Conservation (phyloP, 805 yeast species). For the Priceomyces carsonii region DNA sequence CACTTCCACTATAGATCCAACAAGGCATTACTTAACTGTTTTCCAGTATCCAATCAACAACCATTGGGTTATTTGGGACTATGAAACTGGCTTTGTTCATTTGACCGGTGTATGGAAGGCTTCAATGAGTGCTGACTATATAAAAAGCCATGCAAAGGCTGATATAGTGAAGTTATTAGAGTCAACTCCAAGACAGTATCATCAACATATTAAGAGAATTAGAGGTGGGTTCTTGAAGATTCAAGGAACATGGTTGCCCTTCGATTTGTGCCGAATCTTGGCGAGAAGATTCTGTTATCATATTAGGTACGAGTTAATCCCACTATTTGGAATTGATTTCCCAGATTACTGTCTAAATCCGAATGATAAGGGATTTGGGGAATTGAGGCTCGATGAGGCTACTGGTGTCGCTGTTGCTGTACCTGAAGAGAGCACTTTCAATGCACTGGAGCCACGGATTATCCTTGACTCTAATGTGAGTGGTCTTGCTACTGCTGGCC, state of each 20-base stretch:
- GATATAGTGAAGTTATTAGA: conserved; percentile 75
- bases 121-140: conserved; percentile 20
- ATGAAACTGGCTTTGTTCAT: conserved; percentile 81
- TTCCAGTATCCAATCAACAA: conserved; percentile 68
- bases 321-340: conserved; percentile 75
- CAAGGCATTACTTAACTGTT: conserved; percentile 63
- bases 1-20: conserved; percentile 65
- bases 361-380: conserved; percentile 62
- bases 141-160: conserved; percentile 49
- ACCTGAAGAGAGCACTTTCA: conserved; percentile 1
- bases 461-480: conserved; percentile 1
- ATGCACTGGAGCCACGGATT: conserved; percentile 3
- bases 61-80: conserved; percentile 85
- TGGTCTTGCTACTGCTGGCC: neutral
- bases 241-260: conserved; percentile 94
- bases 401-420: conserved; percentile 5
- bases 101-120: conserved; percentile 87
- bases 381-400: conserved; percentile 46
- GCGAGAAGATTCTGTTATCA: conserved; percentile 77
- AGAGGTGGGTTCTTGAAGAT: conserved; percentile 90
- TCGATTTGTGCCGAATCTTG: conserved; percentile 60
- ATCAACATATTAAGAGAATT: conserved; percentile 65
- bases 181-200: conserved; percentile 59
- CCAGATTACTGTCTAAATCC: conserved; percentile 62
- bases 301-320: conserved; percentile 73